Evolutionary conservation across 2,329 filamentous ascomycete species (phyloP), one percentile per base, ranked within the genome.

Genomic region (Fusarium sp.): DNA sequence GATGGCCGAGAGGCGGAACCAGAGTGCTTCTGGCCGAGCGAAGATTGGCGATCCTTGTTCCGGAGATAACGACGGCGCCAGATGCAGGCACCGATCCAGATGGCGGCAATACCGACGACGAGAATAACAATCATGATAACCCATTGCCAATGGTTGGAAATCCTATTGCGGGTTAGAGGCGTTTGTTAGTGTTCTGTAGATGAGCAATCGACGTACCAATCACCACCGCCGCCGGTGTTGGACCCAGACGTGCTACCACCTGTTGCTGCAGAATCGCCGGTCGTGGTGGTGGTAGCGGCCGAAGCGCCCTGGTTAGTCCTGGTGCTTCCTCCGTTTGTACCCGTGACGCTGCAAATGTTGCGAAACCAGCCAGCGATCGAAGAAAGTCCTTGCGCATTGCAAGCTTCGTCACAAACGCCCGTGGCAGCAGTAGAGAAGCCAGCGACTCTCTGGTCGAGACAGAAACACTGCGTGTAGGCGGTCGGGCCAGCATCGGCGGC

Each of bases 71-170:
- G 88, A 53, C 87, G 86, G 65, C 91, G 89, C 77, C 91, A 86
- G 73, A 89, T 84, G 70, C 88, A 85, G 35, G 88, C 89, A 15
- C 84, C 81, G 35, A 89, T 76, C 81, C 88, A 90, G 69, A 92
- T 84, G 53, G 80, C 80, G 13, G 82, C 77, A 59, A 96, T 90
- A 49, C 80, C 88, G 57, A 94, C 79, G 38, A 88, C 82, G 25
- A 96, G 81, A 60, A 94, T 79, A 63, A 92, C 87, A 49, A 95
- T 81, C 82, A 95, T 92, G 61, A 94, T 82, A 41, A 96, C 85
- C 91, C 91, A 96, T 78, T 87, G 83, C 79, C 85, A 92, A 74
- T 94, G 91, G 25, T 79, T 82, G 8, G 83, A 81, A 45, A 91
- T 77, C 89, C 90, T 92, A 59, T 32, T 39, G 19, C 25, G 15